These are phyloP conservation scores for Trypanosoma mega DNA, from an alignment of 208 protist genomes.

Conservation along the genomic window DNA sequence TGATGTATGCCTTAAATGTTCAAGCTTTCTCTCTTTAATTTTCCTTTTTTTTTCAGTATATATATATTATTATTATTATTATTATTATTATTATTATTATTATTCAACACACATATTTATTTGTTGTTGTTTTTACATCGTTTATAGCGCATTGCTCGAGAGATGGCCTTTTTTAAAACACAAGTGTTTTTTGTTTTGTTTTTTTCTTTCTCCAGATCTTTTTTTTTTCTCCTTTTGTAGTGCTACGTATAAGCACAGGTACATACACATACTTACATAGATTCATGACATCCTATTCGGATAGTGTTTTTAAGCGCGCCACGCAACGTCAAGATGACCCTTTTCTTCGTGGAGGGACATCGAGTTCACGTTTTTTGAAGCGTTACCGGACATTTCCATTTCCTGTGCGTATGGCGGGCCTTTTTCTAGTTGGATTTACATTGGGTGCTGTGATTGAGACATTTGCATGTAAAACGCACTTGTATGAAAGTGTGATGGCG, in stretches of 20 bases:
- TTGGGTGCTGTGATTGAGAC: constrained; percentile 62
- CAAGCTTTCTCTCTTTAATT: not conserved
- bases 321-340: constrained; percentile 29
- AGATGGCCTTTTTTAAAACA: not conserved
- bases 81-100: constrained; percentile 16
- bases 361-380: constrained; percentile 41
- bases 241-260: too few species aligned
- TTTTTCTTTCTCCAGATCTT: not conserved
- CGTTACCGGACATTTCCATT: constrained; percentile 59
- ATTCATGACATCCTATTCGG: not conserved
- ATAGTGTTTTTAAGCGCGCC: constrained; percentile 21
- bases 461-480: constrained; percentile 79
- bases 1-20: constrained; percentile 1
- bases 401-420: constrained; percentile 46
- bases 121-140: not conserved
- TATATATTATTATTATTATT: constrained; percentile 4
- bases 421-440: constrained; percentile 58
- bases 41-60: constrained; percentile 20
- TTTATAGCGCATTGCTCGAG: not conserved
- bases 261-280: not conserved
- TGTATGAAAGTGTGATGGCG: constrained; percentile 79
- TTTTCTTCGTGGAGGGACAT: constrained; percentile 58
- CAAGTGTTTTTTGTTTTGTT: not conserved
- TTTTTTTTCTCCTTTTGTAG: constrained; percentile 1
- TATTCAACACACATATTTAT: constrained; percentile 17